Evolutionary conservation across 768 basidiomycete genomes (phyloP), one percentile per base, ranked within the genome.

Genomic region (Suillus alpinus): DNA sequence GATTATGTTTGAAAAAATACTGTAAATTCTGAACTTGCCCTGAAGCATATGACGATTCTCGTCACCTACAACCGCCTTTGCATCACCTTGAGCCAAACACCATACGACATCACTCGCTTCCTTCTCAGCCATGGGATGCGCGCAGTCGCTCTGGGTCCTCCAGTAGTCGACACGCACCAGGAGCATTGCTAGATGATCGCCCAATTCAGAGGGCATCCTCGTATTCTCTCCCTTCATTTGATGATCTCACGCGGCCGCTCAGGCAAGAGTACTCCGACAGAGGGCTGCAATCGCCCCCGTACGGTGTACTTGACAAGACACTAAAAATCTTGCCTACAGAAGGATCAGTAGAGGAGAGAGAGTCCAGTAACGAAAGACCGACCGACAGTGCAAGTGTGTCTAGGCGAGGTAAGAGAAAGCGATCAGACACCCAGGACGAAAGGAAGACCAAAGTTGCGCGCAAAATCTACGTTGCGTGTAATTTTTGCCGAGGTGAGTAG

Each of bases 401-500:
- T 55, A 26, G 9, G 46, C 26, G 49, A 49, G 43, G 39, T 26
- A 51, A 57, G 47, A 41, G 43, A 46, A 65, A 63, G 59, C 59
- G 64, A 56, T 56, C 51, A 46, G 58, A 41, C 18, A 57, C 49
- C 20, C 62, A 50, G 31, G 65, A 67, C 43, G 72, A 68, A 52
- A 72, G 59, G 71, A 67, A 68, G 60, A 49, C 57, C 26, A 63
- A 65, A 56, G 65, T 53, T 2, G 53, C 20, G 5, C 67, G 67
- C 40, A 73, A 73, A 64, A 75, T 74, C 61, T 74, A 74, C 49
- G 66, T 91, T 39, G 90, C 90, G 60, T 92, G 90, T 75, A 78
- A 88, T 73, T 91, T 91, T 71, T 92, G 90, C 76, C 80, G 90
- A 81, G 81, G 90, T 86, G 65, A 77, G 81, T 68, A 29, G 56